phyloP scores from a whole-genome alignment of 2,329 filamentous ascomycete genomes.

The Boeremia exigua region DNA sequence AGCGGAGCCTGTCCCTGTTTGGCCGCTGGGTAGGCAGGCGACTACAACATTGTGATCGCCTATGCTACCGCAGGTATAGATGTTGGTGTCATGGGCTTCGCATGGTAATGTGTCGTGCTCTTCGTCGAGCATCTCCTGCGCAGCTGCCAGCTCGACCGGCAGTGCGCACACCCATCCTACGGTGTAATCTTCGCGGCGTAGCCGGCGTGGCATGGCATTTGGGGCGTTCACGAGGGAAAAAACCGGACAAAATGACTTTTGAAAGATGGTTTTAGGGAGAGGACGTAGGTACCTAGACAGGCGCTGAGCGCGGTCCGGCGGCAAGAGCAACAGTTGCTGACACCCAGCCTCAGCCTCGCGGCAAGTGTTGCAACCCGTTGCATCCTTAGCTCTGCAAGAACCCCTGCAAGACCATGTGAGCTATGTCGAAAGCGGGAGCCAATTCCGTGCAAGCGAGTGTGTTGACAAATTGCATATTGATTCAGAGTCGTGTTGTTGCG shows the following conservation, averaged over 20 bases:
- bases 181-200: conserved; percentile 18
- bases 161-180: conserved; percentile 25
- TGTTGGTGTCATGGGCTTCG: neutral
- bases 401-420: neutral
- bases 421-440: neutral
- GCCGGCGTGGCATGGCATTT: neutral
- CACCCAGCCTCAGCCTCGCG: neutral
- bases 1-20: conserved; percentile 38
- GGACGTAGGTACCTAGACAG: neutral
- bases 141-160: neutral
- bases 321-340: neutral
- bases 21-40: conserved; percentile 2
- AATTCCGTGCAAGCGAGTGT: neutral
- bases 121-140: neutral
- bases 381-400: neutral
- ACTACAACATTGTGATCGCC: conserved; percentile 4
- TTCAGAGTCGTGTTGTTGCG: too few relatives aligned
- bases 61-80: conserved; percentile 3
- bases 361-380: neutral
- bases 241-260: neutral
- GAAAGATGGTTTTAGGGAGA: neutral
- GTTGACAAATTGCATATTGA: neutral
- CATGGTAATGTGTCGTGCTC: neutral
- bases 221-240: neutral
- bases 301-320: neutral